phyloP scores from a whole-genome alignment of 371 early-diverging fungal genomes.

The Apophysomyces ossiformis region DNA sequence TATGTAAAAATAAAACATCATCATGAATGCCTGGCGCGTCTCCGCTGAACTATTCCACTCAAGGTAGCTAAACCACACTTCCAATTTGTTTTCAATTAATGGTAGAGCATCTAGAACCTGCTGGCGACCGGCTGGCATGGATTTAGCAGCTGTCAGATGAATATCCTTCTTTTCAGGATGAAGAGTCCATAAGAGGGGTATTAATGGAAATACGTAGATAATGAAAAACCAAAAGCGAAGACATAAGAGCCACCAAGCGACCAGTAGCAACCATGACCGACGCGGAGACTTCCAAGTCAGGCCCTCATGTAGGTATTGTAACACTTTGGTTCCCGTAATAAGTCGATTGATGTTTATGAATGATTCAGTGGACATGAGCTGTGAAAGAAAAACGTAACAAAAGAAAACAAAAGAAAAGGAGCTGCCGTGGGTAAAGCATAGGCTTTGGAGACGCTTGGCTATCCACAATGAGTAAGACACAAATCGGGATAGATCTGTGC shows the following conservation, averaged over 20 bases:
- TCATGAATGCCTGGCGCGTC: conserved; percentile 7
- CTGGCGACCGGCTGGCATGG: conserved; percentile 4
- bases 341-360: background rate
- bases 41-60: conserved; percentile 7
- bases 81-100: conserved; percentile 13
- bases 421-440: background rate
- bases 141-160: background rate
- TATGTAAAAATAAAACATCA: conserved; percentile 14
- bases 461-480: background rate
- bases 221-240: conserved; percentile 3
- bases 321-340: background rate
- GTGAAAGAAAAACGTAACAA: background rate
- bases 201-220: background rate
- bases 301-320: background rate
- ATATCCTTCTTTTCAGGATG: background rate
- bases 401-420: background rate
- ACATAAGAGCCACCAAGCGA: conserved; percentile 13
- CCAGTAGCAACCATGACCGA: conserved; percentile 3
- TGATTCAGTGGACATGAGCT: background rate
- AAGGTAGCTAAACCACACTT: background rate
- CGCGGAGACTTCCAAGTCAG: conserved; percentile 10
- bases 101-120: conserved; percentile 20
- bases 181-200: background rate
- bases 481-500: conserved; percentile 1
- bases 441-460: too few species aligned